Conservation (phyloP, 164 flowering plant genomes). For the Umbilicus rupestris region DNA sequence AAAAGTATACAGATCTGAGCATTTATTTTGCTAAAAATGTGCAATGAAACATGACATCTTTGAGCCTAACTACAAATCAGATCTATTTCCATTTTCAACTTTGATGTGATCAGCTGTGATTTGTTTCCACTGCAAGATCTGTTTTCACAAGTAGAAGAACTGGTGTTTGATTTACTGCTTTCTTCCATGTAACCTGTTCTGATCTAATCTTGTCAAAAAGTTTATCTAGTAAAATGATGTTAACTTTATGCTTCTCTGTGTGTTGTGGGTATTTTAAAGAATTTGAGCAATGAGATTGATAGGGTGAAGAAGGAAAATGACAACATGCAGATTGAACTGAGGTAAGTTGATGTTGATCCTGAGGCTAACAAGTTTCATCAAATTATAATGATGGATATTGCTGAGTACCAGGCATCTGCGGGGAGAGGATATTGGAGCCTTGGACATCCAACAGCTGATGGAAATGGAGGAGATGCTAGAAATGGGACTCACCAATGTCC, state of each 20-base stretch:
- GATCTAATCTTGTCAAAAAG: too few species aligned
- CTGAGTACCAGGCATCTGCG: slow-evolving; percentile 52
- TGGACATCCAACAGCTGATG: slow-evolving; percentile 44
- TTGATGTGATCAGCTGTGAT: neutral
- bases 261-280: too few species aligned
- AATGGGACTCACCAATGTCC: slow-evolving; percentile 38
- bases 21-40: slow-evolving; percentile 25
- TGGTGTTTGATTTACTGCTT: neutral
- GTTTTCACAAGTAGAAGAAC: neutral
- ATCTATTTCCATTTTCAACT: slow-evolving; percentile 9
- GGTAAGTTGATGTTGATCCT: slow-evolving; percentile 23
- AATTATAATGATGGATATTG: neutral
- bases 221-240: too few species aligned
- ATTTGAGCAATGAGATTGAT: slow-evolving; percentile 64
- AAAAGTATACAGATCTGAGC: neutral
- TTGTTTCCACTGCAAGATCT: neutral
- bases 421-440: slow-evolving; percentile 64
- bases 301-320: slow-evolving; percentile 86
- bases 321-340: slow-evolving; percentile 71
- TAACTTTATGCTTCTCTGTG: too few species aligned
- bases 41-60: slow-evolving; percentile 22
- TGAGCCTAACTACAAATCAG: slow-evolving; percentile 34
- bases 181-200: too few species aligned
- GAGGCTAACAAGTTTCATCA: neutral
- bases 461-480: slow-evolving; percentile 55